Conservation (phyloP, 2,329 filamentous ascomycete species). For the Verticillium dahliae region DNA sequence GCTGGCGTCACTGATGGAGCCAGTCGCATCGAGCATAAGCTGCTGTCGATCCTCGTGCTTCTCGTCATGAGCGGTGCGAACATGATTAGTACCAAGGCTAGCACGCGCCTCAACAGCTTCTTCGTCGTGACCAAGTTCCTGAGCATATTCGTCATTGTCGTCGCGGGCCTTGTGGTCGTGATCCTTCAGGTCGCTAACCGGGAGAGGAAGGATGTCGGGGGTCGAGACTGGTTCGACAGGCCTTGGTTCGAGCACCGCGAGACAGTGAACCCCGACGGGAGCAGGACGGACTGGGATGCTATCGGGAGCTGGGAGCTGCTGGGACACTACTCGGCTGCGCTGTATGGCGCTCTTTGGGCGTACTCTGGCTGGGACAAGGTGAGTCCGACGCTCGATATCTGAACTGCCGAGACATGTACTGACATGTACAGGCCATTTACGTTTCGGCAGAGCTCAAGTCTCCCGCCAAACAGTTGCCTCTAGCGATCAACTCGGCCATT, state of each 20-base stretch:
- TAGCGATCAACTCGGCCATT: constrained; percentile 55
- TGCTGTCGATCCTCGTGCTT: constrained; percentile 42
- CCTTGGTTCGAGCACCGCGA: constrained; percentile 49
- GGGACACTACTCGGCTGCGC: constrained; percentile 52
- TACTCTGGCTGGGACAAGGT: constrained; percentile 64
- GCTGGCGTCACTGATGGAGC: constrained; percentile 38
- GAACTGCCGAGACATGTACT: background rate
- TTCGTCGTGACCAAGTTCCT: constrained; percentile 49
- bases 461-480: constrained; percentile 48
- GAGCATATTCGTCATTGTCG: constrained; percentile 38
- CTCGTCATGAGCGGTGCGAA: constrained; percentile 42
- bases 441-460: constrained; percentile 45
- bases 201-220: constrained; percentile 28
- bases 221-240: constrained; percentile 43
- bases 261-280: constrained; percentile 42
- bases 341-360: constrained; percentile 58
- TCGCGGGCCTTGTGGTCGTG: constrained; percentile 41
- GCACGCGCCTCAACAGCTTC: constrained; percentile 47
- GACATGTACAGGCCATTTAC: constrained; percentile 40
- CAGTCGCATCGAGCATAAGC: constrained; percentile 37
- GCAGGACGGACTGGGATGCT: constrained; percentile 37
- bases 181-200: constrained; percentile 30
- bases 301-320: constrained; percentile 51
- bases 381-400: constrained; percentile 9
- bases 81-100: constrained; percentile 49